Evolutionary conservation across 345 rosid species (phyloP), one percentile per base, ranked within the genome.

Genomic region (Arabis alpina): DNA sequence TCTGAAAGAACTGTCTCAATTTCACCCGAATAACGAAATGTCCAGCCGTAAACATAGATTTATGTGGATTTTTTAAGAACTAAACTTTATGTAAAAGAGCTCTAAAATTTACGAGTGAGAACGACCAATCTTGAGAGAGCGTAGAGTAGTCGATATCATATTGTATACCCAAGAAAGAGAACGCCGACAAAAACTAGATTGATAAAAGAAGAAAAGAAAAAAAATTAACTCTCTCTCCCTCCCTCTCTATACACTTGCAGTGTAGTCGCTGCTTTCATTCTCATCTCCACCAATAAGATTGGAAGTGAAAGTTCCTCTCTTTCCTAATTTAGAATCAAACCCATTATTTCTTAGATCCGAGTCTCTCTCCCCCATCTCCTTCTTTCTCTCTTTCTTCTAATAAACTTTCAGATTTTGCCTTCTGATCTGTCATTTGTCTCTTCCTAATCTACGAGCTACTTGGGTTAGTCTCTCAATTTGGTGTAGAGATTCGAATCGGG

Each of bases 181-280:
- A 10, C 14, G 14, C 32, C 54, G 54, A 50, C 54, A 24, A 50
- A 50, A 50, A 50, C 7, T 10, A 23, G 1, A 50, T 50, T 24
- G n/a, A 4, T 10, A 50, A 50, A 23, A 10, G 6, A 16, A 49
- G 30, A 50, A 50, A 4, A 6, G 10, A 11, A 48, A n/a, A n/a
- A 24, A 51, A 11, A 24, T 9, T 50, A 28, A 44, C n/a, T n/a
- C n/a, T n/a, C 11, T 47, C 43, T 61, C 42, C 30, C 39, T 60
- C 24, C 25, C 12, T 8, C 24, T 3, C 25, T 62, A 19, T 19
- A 19, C 67, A 62, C 44, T 47, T 32, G 28, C 55, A 62, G 54
- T 62, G 12, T 58, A 48, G 19, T 58, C 63, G 16, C 44, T 56
- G 66, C 41, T 36, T 27, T 61, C 66, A 61, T 61, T 61, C 53